Conservation (phyloP, 352 stramenopile species). For the Phytopythium montanum region DNA sequence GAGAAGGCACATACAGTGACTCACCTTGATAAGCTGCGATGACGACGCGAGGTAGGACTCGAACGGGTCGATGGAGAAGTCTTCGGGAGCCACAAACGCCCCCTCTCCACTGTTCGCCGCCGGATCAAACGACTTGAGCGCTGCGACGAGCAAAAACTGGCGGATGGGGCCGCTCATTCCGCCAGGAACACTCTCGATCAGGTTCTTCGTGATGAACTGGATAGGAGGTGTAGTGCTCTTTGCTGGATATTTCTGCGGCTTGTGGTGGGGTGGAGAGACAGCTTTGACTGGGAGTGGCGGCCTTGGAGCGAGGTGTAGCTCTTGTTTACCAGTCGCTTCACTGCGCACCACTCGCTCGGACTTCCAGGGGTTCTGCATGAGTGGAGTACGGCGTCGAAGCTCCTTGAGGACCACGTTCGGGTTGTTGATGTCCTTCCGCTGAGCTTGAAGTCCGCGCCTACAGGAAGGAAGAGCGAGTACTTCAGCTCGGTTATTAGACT, state of each 20-base stretch:
- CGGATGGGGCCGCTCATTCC: slow-evolving; percentile 45
- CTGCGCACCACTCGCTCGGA: slow-evolving; percentile 29
- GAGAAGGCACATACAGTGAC: neutral
- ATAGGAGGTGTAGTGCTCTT: too few relatives aligned
- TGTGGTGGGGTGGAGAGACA: slow-evolving; percentile 4
- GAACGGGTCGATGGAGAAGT: slow-evolving; percentile 32
- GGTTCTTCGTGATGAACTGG: slow-evolving; percentile 38
- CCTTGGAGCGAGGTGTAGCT: neutral
- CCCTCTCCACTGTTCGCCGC: slow-evolving; percentile 23
- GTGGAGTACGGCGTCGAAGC: slow-evolving; percentile 35
- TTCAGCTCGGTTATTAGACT: neutral
- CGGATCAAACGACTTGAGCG: slow-evolving; percentile 44
- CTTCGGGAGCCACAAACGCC: slow-evolving; percentile 31
- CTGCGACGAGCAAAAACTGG: slow-evolving; percentile 41
- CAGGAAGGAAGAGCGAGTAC: neutral
- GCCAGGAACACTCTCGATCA: slow-evolving; percentile 49
- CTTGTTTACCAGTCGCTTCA: neutral
- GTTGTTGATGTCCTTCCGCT: slow-evolving; percentile 39
- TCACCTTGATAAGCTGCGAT: slow-evolving; percentile 44
- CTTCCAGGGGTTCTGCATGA: slow-evolving; percentile 58
- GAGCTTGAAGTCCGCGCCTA: slow-evolving; percentile 50
- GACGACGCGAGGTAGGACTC: slow-evolving; percentile 29
- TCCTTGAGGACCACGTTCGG: slow-evolving; percentile 30
- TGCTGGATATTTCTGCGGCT: neutral
- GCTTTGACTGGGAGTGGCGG: neutral